phyloP scores from a whole-genome alignment of 441 rosid species.

The Adansonia gregorii region DNA sequence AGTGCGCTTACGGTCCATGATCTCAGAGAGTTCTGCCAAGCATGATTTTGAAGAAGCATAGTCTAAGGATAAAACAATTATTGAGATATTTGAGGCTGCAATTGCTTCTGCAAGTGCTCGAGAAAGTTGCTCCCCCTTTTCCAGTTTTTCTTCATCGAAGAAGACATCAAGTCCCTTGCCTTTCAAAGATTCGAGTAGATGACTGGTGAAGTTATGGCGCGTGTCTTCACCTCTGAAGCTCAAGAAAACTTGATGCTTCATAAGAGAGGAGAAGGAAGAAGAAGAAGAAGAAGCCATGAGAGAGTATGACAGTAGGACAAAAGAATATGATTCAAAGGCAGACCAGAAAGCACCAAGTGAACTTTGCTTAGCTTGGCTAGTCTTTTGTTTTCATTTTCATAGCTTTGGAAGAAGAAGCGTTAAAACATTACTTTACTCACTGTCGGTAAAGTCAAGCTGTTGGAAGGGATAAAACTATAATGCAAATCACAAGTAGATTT shows the following conservation, averaged over 20 bases:
- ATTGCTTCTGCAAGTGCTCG: conserved; percentile 23
- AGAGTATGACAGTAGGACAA: neutral
- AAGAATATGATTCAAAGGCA: too few species aligned
- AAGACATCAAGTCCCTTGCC: neutral
- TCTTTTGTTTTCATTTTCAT: neutral
- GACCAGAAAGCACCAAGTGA: neutral
- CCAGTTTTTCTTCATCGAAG: neutral
- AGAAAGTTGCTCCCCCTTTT: neutral
- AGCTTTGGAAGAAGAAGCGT: too few species aligned
- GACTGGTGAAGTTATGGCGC: neutral
- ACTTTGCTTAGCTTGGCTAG: neutral
- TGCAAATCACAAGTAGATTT: too few species aligned
- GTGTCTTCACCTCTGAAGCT: conserved; percentile 17
- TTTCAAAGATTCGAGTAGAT: conserved; percentile 12
- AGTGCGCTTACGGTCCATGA: conserved; percentile 7
- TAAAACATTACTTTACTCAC: too few species aligned
- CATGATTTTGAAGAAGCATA: conserved; percentile 24
- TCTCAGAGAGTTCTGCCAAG: conserved; percentile 29
- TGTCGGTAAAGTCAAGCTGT: too few species aligned
- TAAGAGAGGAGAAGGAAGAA: neutral
- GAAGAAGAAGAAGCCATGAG: conserved; percentile 9
- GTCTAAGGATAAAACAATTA: conserved; percentile 34
- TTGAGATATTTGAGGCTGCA: conserved; percentile 35
- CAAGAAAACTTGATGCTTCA: conserved; percentile 11
- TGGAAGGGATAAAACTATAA: too few species aligned